Conservation (phyloP, 2,329 filamentous ascomycete species). For the Aspergillus pseudoglaucus region DNA sequence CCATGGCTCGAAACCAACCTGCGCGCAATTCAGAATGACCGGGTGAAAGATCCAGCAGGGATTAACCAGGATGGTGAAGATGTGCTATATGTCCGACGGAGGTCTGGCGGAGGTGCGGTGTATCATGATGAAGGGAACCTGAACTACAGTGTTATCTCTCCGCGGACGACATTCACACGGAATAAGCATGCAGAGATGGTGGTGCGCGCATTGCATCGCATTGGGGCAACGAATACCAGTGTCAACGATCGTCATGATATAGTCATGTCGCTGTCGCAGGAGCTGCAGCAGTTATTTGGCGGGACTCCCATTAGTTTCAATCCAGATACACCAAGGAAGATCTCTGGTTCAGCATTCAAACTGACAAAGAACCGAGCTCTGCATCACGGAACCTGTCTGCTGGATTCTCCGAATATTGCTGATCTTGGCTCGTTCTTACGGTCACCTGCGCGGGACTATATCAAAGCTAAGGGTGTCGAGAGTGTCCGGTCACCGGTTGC, state of each 20-base stretch:
- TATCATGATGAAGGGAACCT: conserved; percentile 92
- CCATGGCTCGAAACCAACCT: conserved; percentile 91
- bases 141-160: conserved; percentile 90
- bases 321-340: conserved; percentile 55
- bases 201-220: conserved; percentile 63
- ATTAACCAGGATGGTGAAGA: conserved; percentile 20
- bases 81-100: conserved; percentile 67
- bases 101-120: conserved; percentile 85
- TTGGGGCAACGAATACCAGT: conserved; percentile 48
- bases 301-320: conserved; percentile 16
- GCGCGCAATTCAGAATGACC: conserved; percentile 47
- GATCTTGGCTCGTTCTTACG: conserved; percentile 64
- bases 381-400: conserved; percentile 87
- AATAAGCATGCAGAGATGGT: conserved; percentile 91
- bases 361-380: conserved; percentile 72
- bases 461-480: conserved; percentile 78
- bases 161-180: conserved; percentile 67
- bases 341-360: conserved; percentile 94
- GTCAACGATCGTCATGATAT: conserved; percentile 95
- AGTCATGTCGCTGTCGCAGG: conserved; percentile 52
- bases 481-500: conserved; percentile 80
- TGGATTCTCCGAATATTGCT: conserved; percentile 67
- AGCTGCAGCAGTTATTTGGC: background rate
- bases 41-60: conserved; percentile 9
- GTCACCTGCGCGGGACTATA: conserved; percentile 69